Conservation (phyloP, 768 basidiomycete species). For the Boletus rex-veris region DNA sequence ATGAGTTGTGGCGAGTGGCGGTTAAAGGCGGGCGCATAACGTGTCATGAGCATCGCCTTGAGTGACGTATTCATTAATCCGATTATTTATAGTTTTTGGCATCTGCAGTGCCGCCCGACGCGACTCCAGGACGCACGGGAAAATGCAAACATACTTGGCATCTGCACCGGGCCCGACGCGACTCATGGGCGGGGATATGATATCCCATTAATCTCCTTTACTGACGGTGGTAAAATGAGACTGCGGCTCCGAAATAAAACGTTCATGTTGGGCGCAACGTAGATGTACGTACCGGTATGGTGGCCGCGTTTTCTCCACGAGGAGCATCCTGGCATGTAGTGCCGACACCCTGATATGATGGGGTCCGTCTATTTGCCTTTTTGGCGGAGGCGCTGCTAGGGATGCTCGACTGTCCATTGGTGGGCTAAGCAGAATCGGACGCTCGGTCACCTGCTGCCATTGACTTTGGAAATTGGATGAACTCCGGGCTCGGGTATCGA, state of each 20-base stretch:
- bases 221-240: conserved; percentile 5
- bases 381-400: neutral
- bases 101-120: conserved; percentile 5
- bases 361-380: neutral
- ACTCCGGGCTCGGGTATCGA: neutral
- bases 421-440: neutral
- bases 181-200: conserved; percentile 2
- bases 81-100: conserved; percentile 5
- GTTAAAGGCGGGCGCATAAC: neutral
- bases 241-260: conserved; percentile 20
- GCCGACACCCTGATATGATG: neutral
- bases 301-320: conserved; percentile 18
- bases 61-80: neutral
- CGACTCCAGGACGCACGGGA: conserved; percentile 3
- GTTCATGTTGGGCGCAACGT: conserved; percentile 12
- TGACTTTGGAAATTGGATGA: neutral
- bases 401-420: neutral
- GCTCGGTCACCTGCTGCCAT: neutral
- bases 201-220: neutral
- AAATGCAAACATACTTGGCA: conserved; percentile 6
- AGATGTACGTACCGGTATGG: conserved; percentile 4
- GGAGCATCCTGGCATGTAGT: conserved; percentile 1
- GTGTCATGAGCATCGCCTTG: conserved; percentile 2
- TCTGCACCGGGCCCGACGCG: conserved; percentile 14
- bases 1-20: neutral